A percentile compares a stretch with the other conserved stretches of the same genome.
Conservation (phyloP, 192 early-diverging fungal genomes). For the Diversispora epigaea region DNA sequence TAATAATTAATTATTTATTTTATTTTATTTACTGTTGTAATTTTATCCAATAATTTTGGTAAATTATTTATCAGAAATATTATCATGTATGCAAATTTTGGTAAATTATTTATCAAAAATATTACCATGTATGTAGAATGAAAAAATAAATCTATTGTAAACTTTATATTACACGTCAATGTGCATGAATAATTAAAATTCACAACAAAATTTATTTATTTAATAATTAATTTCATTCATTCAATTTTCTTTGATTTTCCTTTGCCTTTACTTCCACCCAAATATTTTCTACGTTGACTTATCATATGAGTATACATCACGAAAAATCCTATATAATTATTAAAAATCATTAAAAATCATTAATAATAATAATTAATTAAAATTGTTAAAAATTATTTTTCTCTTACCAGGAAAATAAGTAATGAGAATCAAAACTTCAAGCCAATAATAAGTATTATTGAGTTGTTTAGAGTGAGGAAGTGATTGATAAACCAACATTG, state of each 20-base stretch:
- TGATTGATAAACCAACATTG: slow-evolving; percentile 70
- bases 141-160: too few species aligned
- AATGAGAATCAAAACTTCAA: slow-evolving; percentile 56
- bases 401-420: slow-evolving; percentile 73
- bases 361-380: slow-evolving; percentile 5
- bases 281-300: slow-evolving; percentile 76
- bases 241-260: slow-evolving; percentile 1
- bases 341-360: slow-evolving; percentile 1
- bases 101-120: too few species aligned
- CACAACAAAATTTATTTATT: too few species aligned
- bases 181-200: too few species aligned
- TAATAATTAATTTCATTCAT: too few species aligned
- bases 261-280: slow-evolving; percentile 49
- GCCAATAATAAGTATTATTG: slow-evolving; percentile 55
- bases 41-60: too few species aligned
- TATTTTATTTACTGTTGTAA: too few species aligned
- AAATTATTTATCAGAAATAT: too few species aligned
- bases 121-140: too few species aligned
- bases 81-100: too few species aligned
- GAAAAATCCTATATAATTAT: slow-evolving; percentile 61
- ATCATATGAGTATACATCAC: slow-evolving; percentile 93
- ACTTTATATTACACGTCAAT: too few species aligned
- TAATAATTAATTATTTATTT: too few species aligned
- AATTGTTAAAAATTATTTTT: background rate
- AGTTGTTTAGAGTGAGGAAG: slow-evolving; percentile 61